Evolutionary conservation across 164 flowering plant genomes (phyloP), one percentile per base, ranked within the genome.

Genomic region (Tetrastigma voinierianum): DNA sequence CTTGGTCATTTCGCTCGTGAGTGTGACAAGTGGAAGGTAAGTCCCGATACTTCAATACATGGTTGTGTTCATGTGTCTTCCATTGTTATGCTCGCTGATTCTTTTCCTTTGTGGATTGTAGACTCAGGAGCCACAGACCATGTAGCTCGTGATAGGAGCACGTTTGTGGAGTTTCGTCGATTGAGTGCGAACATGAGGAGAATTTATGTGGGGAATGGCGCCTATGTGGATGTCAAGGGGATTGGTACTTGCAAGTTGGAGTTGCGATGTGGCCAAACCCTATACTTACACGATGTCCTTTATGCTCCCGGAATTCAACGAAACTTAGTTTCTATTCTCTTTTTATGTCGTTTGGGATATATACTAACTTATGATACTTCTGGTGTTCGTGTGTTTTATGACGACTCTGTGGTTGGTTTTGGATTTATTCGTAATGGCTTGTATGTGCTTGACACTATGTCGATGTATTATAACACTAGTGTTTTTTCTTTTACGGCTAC

Each of bases 1-100:
- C 10, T 1, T 1, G 52, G 52, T 18, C 64, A 61, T 52, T 43
- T 61, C 15, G 52, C 64, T 61, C 64, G 64, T 32, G 19, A 59
- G 1, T 59, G 62, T 14, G n/a, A 46, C 43, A 21, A 59, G 48
- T 18, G 18, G 11, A 61, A 61, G 10, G 18, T 45, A 32, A 52
- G 3, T 4, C 14, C 47, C 5, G 18, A 19, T 5, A 1, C 17
- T 52, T 17, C 2, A 9, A 16, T 52, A n/a, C 9, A 11, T 52
- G 56, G n/a, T 16, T 52, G 23, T 10, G n/a, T 11, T 17, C 1
- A 52, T 52, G 56, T 18, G 4, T 52, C 19, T 51, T 64, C 52
- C 64, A 15, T 47, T 60, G 10, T 51, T 16, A 15, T 32, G 18
- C 17, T 0, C 5, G 1, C 62, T 64, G 71, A 4, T 52, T 17